Evolutionary conservation across 768 basidiomycete species (phyloP).

Genomic region (Aureoboletus auriporus): DNA sequence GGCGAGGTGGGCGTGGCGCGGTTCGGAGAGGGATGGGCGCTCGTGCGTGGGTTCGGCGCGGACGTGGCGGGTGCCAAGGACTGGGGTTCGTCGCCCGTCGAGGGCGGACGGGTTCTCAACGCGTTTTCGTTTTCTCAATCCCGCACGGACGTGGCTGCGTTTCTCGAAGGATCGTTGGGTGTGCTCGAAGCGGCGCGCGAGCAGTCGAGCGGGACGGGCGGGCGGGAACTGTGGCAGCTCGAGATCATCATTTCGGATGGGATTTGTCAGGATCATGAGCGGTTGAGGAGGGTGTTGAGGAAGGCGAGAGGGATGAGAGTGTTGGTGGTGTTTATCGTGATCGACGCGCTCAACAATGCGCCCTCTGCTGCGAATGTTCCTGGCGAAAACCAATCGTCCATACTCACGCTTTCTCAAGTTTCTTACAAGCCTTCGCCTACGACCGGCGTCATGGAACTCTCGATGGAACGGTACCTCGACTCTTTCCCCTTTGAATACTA

Average conservation of each 20-base stretch:
- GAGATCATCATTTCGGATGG: conserved; percentile 99
- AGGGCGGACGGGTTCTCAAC: conserved; percentile 52
- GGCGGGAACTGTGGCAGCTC: conserved; percentile 91
- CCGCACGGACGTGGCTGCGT: conserved; percentile 78
- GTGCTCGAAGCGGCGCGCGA: conserved; percentile 78
- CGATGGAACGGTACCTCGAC: conserved; percentile 87
- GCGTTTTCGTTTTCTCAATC: conserved; percentile 89
- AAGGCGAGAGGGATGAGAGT: conserved; percentile 86
- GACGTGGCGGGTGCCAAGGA: conserved; percentile 72
- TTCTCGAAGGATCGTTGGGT: conserved; percentile 74
- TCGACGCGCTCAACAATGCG: conserved; percentile 77
- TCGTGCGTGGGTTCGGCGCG: conserved; percentile 85
- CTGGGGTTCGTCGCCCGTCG: conserved; percentile 25
- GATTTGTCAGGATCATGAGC: conserved; percentile 95
- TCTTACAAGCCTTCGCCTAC: conserved; percentile 58
- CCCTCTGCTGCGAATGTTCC: conserved; percentile 19
- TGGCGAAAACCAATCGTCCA: conserved; percentile 56
- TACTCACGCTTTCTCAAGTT: conserved; percentile 89
- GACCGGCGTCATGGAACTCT: conserved; percentile 75
- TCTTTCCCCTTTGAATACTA: conserved; percentile 98
- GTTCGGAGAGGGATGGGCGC: conserved; percentile 85
- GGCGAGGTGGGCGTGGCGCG: conserved; percentile 91
- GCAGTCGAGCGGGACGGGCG: conserved; percentile 51
- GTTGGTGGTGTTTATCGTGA: conserved; percentile 93
- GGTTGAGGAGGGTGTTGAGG: conserved; percentile 72